These are phyloP conservation scores for Chlamydomonas applanata DNA, from an alignment of 139 green algal species.

Conservation along the genomic window DNA sequence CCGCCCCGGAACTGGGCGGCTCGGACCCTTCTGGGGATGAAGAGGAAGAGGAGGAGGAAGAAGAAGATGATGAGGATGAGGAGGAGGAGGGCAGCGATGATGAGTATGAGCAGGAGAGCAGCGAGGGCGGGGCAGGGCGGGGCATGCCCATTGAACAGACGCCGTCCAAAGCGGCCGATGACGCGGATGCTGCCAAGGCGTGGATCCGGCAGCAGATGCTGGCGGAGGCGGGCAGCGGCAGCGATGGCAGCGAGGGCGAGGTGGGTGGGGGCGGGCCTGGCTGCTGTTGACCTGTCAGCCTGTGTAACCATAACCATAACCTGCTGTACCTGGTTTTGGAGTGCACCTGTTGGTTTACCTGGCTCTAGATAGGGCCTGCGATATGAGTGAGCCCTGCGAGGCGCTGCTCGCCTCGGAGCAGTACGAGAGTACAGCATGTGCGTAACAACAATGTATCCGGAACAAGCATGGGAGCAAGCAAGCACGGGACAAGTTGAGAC, in stretches of 20 bases:
- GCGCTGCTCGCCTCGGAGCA: too few relatives aligned
- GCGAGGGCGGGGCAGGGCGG: too few relatives aligned
- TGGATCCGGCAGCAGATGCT: conserved; percentile 76
- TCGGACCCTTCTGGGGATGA: background rate
- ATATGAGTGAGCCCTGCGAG: too few relatives aligned
- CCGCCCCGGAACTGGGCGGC: background rate
- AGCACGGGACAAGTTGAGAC: too few relatives aligned
- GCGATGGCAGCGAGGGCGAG: conserved; percentile 25
- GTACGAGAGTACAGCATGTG: too few relatives aligned
- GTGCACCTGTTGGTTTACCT: too few relatives aligned
- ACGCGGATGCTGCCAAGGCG: conserved; percentile 31
- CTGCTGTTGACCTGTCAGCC: background rate
- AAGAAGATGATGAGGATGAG: conserved; percentile 12
- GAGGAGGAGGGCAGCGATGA: background rate
- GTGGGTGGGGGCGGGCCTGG: background rate
- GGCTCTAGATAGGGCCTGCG: too few relatives aligned
- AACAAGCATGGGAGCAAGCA: too few relatives aligned
- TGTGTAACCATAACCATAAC: too few relatives aligned
- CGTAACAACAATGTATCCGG: too few relatives aligned
- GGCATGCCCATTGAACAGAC: too few relatives aligned
- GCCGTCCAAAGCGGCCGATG: conserved; percentile 7
- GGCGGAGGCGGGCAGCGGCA: conserved; percentile 21
- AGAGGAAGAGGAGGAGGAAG: background rate
- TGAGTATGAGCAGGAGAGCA: background rate
- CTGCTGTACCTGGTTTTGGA: too few relatives aligned